phyloP scores from a whole-genome alignment of 352 stramenopile genomes.

The Globisporangium cylindrosporum region DNA sequence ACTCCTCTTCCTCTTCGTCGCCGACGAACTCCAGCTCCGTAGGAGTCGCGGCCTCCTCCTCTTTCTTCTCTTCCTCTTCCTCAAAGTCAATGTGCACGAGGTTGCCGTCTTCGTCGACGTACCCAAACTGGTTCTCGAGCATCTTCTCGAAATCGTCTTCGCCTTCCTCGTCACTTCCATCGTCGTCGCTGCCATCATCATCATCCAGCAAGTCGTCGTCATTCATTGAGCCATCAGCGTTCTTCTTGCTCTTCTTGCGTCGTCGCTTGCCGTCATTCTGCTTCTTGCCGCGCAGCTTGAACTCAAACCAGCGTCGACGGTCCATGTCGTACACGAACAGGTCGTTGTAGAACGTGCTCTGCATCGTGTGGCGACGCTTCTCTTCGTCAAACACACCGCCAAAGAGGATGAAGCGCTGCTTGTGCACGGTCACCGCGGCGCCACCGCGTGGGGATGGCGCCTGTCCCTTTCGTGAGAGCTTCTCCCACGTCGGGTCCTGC shows the following conservation, averaged over 20 bases:
- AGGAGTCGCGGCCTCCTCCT: conserved; percentile 5
- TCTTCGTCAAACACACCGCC: conserved; percentile 95
- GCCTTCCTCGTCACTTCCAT: conserved; percentile 37
- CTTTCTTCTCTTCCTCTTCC: conserved; percentile 40
- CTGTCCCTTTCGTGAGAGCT: conserved; percentile 87
- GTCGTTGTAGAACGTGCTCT: conserved; percentile 96
- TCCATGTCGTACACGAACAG: conserved; percentile 97
- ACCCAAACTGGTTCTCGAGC: conserved; percentile 93
- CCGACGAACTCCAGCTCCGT: not conserved
- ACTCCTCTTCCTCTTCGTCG: conserved; percentile 27
- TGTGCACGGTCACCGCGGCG: conserved; percentile 87
- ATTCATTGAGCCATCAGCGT: conserved; percentile 25
- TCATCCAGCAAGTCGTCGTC: conserved; percentile 35
- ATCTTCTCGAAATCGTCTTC: conserved; percentile 82
- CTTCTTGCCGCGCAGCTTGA: conserved; percentile 87
- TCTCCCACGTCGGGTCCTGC: conserved; percentile 93
- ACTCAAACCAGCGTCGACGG: conserved; percentile 93
- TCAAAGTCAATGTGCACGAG: conserved; percentile 94
- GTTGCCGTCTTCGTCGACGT: conserved; percentile 94
- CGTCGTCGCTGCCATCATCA: conserved; percentile 47
- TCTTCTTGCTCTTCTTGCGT: conserved; percentile 54
- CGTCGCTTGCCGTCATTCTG: conserved; percentile 49
- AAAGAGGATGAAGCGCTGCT: conserved; percentile 96
- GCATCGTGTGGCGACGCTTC: conserved; percentile 72
- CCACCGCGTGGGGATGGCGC: conserved; percentile 78